Evolutionary conservation across 225 moss, liverwort and hornwort species (phyloP).

Genomic region (Sphagnum contortum): DNA sequence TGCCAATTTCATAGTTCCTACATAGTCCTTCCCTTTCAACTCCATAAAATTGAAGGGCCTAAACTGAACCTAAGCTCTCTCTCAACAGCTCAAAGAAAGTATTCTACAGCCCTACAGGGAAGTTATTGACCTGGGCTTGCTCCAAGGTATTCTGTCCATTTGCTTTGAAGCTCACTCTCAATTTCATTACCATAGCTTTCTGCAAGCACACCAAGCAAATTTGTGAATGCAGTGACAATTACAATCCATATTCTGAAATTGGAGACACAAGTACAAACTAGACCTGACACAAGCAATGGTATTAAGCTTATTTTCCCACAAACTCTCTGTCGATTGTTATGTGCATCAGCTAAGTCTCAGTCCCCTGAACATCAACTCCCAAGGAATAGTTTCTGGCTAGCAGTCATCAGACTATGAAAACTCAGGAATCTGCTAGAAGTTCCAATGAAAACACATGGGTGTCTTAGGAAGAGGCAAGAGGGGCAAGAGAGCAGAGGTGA

Average conservation of each 20-base stretch:
- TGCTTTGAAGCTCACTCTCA: conserved; percentile 77
- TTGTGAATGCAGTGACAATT: too few species aligned
- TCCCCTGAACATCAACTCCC: too few species aligned
- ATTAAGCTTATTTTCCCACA: too few species aligned
- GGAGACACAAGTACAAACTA: not conserved
- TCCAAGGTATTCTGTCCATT: conserved; percentile 69
- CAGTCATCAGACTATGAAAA: too few species aligned
- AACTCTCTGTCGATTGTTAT: too few species aligned
- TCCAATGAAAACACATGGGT: too few species aligned
- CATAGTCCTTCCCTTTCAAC: not conserved
- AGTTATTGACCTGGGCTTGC: conserved; percentile 91
- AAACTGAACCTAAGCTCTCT: not conserved
- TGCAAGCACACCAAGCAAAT: conserved; percentile 19
- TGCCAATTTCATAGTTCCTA: not conserved
- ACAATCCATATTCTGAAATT: not conserved
- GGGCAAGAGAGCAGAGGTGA: too few species aligned
- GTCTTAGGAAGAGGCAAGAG: too few species aligned
- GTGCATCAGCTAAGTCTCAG: too few species aligned
- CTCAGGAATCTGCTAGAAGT: too few species aligned
- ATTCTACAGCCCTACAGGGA: conserved; percentile 77
- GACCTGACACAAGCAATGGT: too few species aligned
- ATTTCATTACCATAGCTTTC: conserved; percentile 95
- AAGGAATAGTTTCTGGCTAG: too few species aligned
- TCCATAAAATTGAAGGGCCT: not conserved
- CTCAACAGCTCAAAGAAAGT: not conserved